Percentiles rank a stretch among this genome's conserved stretches.
Conservation (phyloP, 192 early-diverging fungal genomes). For the Lunasporangiospora selenospora region DNA sequence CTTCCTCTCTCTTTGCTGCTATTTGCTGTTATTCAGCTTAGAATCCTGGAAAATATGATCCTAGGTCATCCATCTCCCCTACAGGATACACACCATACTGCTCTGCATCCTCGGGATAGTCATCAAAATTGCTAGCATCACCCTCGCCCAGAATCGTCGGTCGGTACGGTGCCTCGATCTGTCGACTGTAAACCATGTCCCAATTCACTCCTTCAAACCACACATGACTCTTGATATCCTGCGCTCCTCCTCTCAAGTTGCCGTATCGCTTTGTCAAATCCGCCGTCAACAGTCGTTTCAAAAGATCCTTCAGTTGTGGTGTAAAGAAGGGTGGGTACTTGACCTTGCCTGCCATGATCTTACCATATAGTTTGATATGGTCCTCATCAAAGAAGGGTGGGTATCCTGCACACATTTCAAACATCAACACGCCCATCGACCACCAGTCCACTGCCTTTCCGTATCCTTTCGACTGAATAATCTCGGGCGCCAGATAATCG, state of each 20-base stretch:
- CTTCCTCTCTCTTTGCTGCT: no score
- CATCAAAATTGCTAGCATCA: conserved; percentile 83
- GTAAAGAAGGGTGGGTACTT: conserved; percentile 87
- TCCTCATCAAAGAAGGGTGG: conserved; percentile 98
- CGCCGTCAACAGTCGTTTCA: conserved; percentile 77
- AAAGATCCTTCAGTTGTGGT: conserved; percentile 80
- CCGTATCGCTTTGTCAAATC: conserved; percentile 88
- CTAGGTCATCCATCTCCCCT: conserved; percentile 33
- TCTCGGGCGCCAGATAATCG: conserved; percentile 83
- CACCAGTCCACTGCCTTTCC: conserved; percentile 95
- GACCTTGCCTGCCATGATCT: conserved; percentile 85
- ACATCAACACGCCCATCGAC: conserved; percentile 89
- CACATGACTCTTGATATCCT: conserved; percentile 92
- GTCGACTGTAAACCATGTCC: conserved; percentile 71
- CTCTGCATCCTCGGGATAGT: conserved; percentile 57
- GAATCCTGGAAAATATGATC: conserved; percentile 38
- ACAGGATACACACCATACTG: conserved; percentile 52
- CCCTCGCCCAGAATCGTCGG: conserved; percentile 83
- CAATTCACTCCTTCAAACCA: conserved; percentile 97
- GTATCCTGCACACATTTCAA: conserved; percentile 93
- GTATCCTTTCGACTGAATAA: conserved; percentile 94
- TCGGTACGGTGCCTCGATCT: conserved; percentile 86
- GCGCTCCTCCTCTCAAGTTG: conserved; percentile 80
- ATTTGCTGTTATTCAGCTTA: no score
- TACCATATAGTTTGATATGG: conserved; percentile 91